Base-by-base conservation (phyloP, 2,329 filamentous ascomycete genomes). In the Arthrocladium fulminans region DNA sequence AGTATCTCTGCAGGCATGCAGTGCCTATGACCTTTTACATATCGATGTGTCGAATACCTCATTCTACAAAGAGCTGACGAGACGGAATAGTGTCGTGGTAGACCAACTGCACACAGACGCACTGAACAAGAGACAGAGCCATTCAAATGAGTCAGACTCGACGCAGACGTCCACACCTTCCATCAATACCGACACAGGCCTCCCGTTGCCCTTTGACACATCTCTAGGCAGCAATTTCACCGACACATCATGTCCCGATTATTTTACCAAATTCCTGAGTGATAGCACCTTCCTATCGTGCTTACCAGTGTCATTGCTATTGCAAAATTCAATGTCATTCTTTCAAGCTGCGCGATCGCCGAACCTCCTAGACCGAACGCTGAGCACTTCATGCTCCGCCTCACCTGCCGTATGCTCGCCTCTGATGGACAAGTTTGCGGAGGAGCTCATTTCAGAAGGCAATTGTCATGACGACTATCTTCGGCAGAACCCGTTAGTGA, bases 261-360 rank as follows among this genome's bases (percentile, higher is more conserved):
- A 90, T 66, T 82, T 94, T 64, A 72, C 77, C 45, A 65, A 64
- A 2, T 80, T 94, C 58, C 73, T 92, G 44, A 68, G 67, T 40
- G 77, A 86, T 61, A 62, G 74, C 4, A 80, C 77, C 2, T 88
- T 92, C 58, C 76, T 79, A 57, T 65, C 75, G 45, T 97, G 90
- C 68, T 80, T 89, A 56, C 87, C 90, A 0, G 73, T 96, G 49
- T 95, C 89, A 1, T 73, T 95, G 59, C 77, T 97, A 55, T 72
- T 97, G 8, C 63, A 94, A 81, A 88, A 85, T 53, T 96, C 90
- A 8, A 78, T 75, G 45, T 80, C 80, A 34, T 95, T 96, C 69
- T 97, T 97, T 71, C 72, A 87, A 48, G 82, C 83, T 15, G 76
- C 83, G 53, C 83, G 79, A 61, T 84, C 85, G 3, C 73, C 84